A percentile compares a stretch with the other conserved stretches of the same genome.
Evolutionary conservation across 345 rosid species (phyloP).

Genomic region (Durio zibethinus): DNA sequence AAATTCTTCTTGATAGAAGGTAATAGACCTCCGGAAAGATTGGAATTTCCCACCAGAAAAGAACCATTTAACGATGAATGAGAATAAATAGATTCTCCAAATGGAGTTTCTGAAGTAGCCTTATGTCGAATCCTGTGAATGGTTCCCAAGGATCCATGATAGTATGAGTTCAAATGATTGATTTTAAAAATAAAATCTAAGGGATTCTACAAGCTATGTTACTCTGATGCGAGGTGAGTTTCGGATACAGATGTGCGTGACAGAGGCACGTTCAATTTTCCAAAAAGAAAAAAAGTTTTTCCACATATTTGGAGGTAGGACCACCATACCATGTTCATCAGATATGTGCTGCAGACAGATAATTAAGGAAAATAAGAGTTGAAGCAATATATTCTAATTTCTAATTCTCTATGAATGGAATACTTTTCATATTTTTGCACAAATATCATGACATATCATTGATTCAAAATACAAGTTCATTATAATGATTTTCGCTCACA

Average conservation of each 20-base stretch:
- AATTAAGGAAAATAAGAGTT: neutral
- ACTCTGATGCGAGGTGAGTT: neutral
- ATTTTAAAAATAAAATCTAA: neutral
- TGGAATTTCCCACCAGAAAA: constrained; percentile 36
- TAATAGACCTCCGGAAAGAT: constrained; percentile 24
- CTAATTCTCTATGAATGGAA: neutral
- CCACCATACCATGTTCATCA: neutral
- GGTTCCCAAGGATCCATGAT: constrained; percentile 68
- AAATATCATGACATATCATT: neutral
- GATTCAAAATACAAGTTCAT: neutral
- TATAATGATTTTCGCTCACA: constrained; percentile 37
- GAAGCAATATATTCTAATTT: neutral
- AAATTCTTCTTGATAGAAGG: constrained; percentile 36
- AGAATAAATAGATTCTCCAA: constrained; percentile 39
- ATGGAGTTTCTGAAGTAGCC: constrained; percentile 29
- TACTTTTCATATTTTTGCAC: neutral
- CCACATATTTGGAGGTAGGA: neutral
- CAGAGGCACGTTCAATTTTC: neutral
- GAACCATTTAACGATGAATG: constrained; percentile 32
- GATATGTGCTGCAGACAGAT: neutral
- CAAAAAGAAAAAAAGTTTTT: neutral
- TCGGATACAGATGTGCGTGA: neutral
- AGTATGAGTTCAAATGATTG: neutral
- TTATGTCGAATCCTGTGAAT: constrained; percentile 50
- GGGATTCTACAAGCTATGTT: neutral